Evolutionary conservation across 2,329 filamentous ascomycete species (phyloP), one percentile per base, ranked within the genome.

Genomic region (Verticillium nonalfalfae): DNA sequence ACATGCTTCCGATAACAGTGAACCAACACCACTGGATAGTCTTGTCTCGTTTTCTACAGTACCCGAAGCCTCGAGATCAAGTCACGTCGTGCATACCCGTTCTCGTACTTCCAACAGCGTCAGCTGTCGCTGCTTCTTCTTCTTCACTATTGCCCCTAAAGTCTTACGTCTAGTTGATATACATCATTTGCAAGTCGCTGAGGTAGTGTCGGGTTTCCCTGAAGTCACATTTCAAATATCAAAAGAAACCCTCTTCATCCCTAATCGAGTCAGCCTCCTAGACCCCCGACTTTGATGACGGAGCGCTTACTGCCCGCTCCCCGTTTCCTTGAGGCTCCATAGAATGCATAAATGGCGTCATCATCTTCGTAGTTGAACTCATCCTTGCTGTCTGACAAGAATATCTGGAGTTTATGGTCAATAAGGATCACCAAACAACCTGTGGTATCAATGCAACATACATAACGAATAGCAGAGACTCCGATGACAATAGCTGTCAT

Each of bases 291-390:
- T 9, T 10, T 21, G 5, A n/a, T n/a, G 18, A 13, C 18, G 45
- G 11, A 31, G 26, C 18, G 45, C 57, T 64, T 38, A 65, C 64
- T 64, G 14, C 62, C 60, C 59, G 60, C 58, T 35, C 63, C 61
- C 34, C 58, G 63, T 36, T 63, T 58, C 59, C 60, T 64, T 18
- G 58, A 45, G 7, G 50, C 40, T 10, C 58, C 64, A 45, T 66
- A 66, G 38, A 66, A 66, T 0, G 64, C 64, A 9, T 66, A 66
- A 1, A 63, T 66, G 9, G 63, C 60, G 45, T 63, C 64, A n/a
- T 65, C 64, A 21, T 62, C 61, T 2, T 62, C 64, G 14, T 59
- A 31, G 5, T 63, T 62, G 3, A 35, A 31, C 34, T 64, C 63
- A 21, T 61, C 62, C 54, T 26, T 56, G 18, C 54, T 61, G 13